A percentile compares a stretch with the other conserved stretches of the same genome.
Evolutionary conservation across 176 grass and related monocot genomes (phyloP).

Genomic region (Cenchrus purpureus): DNA sequence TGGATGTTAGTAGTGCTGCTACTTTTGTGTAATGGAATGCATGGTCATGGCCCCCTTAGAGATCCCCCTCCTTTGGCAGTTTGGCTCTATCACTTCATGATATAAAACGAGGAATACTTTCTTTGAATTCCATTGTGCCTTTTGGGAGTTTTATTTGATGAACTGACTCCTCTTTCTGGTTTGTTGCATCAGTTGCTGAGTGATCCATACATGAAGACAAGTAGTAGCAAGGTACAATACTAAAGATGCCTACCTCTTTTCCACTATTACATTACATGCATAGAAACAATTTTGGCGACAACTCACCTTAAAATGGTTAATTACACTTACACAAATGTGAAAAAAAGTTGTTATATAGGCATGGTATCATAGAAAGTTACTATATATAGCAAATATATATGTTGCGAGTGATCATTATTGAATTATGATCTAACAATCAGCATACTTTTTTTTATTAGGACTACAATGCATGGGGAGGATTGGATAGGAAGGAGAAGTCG

Average conservation of each 20-base stretch:
- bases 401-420: not conserved
- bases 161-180: not conserved
- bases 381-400: not conserved
- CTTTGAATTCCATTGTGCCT: not conserved
- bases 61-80: constrained; percentile 4
- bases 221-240: constrained; percentile 57
- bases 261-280: not conserved
- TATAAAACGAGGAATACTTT: constrained; percentile 36
- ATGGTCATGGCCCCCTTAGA: constrained; percentile 50
- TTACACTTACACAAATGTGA: not conserved
- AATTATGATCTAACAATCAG: not conserved
- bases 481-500: constrained; percentile 63
- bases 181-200: constrained; percentile 71
- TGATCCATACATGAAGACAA: constrained; percentile 89
- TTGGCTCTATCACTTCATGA: constrained; percentile 45
- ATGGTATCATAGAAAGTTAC: not conserved
- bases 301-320: not conserved
- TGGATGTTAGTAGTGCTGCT: constrained; percentile 47
- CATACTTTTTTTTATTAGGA: constrained; percentile 51
- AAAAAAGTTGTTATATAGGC: not conserved
- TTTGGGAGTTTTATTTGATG: constrained; percentile 34
- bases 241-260: constrained; percentile 17
- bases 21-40: constrained; percentile 73
- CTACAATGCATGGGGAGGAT: constrained; percentile 72
- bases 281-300: not conserved